phyloP scores from a whole-genome alignment of 2,329 filamentous ascomycete genomes.

The Akanthomyces lecanii region DNA sequence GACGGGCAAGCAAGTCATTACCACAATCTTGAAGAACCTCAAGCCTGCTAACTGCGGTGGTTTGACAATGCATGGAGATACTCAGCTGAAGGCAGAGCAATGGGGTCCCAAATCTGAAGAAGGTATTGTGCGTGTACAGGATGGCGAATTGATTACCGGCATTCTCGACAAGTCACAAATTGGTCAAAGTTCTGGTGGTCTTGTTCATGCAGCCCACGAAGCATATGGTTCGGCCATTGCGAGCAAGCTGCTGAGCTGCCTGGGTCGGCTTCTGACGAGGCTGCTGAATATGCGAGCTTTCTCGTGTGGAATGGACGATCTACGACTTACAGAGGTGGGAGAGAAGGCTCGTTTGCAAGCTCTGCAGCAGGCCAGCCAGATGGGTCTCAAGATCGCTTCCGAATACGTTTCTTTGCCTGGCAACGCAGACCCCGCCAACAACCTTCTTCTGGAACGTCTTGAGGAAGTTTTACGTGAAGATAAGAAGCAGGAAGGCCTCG shows the following conservation, averaged over 20 bases:
- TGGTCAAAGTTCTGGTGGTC: conserved; percentile 77
- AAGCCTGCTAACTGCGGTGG: conserved; percentile 71
- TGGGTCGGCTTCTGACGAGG: conserved; percentile 84
- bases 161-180: conserved; percentile 96
- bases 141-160: conserved; percentile 83
- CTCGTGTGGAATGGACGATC: conserved; percentile 94
- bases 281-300: conserved; percentile 92
- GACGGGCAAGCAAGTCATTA: conserved; percentile 96
- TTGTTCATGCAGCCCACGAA: conserved; percentile 91
- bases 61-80: conserved; percentile 74
- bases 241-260: conserved; percentile 80
- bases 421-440: conserved; percentile 58
- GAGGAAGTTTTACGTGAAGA: conserved; percentile 91
- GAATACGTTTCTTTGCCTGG: conserved; percentile 83
- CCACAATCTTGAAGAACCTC: conserved; percentile 89
- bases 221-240: conserved; percentile 84
- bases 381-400: conserved; percentile 76
- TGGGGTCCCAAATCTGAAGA: conserved; percentile 81
- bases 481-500: conserved; percentile 83
- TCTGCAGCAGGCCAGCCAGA: conserved; percentile 59
- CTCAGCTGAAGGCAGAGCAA: conserved; percentile 69
- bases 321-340: conserved; percentile 76
- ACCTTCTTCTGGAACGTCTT: conserved; percentile 70
- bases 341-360: conserved; percentile 67
- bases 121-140: conserved; percentile 72